These are phyloP conservation scores for Penicillium antarcticum DNA, from an alignment of 495 filamentous ascomycete species.

Conservation along the genomic window DNA sequence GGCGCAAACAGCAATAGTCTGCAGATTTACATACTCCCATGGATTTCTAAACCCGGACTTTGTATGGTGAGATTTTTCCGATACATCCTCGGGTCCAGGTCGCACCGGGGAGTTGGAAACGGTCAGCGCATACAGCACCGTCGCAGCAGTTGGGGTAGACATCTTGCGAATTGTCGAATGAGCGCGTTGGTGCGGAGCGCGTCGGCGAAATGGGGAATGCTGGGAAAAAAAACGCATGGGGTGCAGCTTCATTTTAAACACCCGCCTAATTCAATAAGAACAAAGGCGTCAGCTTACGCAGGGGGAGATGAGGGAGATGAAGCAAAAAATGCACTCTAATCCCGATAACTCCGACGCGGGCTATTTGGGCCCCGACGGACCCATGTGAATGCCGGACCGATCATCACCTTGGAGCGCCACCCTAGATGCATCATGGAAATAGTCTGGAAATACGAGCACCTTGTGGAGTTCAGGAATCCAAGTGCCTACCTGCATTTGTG, in stretches of 20 bases:
- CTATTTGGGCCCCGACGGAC: constrained; percentile 1
- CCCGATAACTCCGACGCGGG: constrained; percentile 22
- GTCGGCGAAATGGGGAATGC: constrained; percentile 14
- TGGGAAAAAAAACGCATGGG: constrained; percentile 32
- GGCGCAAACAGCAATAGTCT: not conserved
- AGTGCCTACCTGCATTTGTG: too few species aligned
- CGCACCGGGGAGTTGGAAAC: constrained; percentile 43
- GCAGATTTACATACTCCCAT: constrained; percentile 40
- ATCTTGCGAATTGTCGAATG: constrained; percentile 30
- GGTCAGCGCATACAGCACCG: constrained; percentile 53
- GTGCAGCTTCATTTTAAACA: constrained; percentile 6
- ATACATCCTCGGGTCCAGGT: constrained; percentile 51
- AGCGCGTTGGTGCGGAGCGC: constrained; percentile 4
- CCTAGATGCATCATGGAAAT: too few species aligned
- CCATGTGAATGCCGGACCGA: constrained; percentile 5
- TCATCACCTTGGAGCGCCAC: too few species aligned
- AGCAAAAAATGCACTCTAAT: constrained; percentile 3
- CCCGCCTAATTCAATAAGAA: constrained; percentile 1
- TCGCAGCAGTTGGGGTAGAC: constrained; percentile 40
- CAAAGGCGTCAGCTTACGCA: constrained; percentile 1
- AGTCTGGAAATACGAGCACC: too few species aligned
- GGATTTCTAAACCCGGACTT: constrained; percentile 61
- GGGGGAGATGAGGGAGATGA: constrained; percentile 2
- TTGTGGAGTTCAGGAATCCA: not conserved
- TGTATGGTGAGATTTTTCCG: constrained; percentile 54